Conservation (phyloP, 2,329 filamentous ascomycete genomes). For the Colletotrichum neosansevieriae region DNA sequence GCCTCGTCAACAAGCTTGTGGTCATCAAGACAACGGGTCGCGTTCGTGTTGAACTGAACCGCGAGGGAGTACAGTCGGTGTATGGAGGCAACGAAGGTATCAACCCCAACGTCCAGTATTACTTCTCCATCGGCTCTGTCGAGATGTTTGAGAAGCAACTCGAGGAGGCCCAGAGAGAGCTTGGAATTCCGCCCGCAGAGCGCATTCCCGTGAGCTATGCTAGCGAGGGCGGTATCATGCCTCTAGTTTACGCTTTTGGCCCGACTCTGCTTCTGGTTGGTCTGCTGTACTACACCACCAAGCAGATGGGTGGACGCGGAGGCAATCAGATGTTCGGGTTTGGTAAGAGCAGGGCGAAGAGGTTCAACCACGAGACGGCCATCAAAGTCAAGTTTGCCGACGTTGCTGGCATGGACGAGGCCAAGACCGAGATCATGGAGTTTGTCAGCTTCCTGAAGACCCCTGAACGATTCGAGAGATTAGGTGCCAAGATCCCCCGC, state of each 20-base stretch:
- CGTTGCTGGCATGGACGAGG: conserved; percentile 98
- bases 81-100: conserved; percentile 79
- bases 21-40: conserved; percentile 74
- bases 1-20: conserved; percentile 92
- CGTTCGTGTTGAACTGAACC: conserved; percentile 85
- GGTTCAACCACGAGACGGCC: conserved; percentile 96
- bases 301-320: conserved; percentile 77
- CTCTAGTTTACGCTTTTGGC: conserved; percentile 81
- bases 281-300: conserved; percentile 82
- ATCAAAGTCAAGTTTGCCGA: conserved; percentile 98
- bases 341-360: conserved; percentile 94
- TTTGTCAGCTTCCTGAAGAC: conserved; percentile 98
- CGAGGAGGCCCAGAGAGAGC: conserved; percentile 87
- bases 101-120: conserved; percentile 80
- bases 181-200: conserved; percentile 87
- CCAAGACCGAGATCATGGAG: conserved; percentile 98
- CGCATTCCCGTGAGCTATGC: conserved; percentile 93
- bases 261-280: conserved; percentile 90
- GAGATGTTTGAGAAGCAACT: conserved; percentile 92
- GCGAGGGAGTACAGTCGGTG: conserved; percentile 76
- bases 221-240: conserved; percentile 79
- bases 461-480: conserved; percentile 89
- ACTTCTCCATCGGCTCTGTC: conserved; percentile 94
- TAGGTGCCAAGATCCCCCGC: conserved; percentile 97
- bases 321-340: conserved; percentile 93